A percentile compares a stretch with the other conserved stretches of the same genome.
phyloP scores from a whole-genome alignment of 2,329 filamentous ascomycete genomes.

The Diaporthe longicolla region DNA sequence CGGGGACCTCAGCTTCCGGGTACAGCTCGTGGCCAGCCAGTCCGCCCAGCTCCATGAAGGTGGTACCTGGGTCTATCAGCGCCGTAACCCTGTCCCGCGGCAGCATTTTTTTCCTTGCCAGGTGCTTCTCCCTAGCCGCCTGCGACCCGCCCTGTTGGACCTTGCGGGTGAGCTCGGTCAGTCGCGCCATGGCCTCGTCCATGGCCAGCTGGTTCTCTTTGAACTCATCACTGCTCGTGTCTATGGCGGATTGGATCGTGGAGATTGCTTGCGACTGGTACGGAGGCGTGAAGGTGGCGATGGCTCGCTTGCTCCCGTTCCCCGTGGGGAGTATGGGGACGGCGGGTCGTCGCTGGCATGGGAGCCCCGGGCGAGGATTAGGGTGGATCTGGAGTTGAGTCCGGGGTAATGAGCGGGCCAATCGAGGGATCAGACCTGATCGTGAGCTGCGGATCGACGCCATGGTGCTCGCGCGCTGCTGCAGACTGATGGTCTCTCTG shows the following conservation, averaged over 20 bases:
- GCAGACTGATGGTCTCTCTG: constrained; percentile 19
- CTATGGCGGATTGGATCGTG: constrained; percentile 80
- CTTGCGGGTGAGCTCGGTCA: constrained; percentile 78
- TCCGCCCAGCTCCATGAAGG: constrained; percentile 94
- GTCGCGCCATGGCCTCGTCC: constrained; percentile 76
- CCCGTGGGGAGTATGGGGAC: constrained; percentile 43
- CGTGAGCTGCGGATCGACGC: constrained; percentile 33
- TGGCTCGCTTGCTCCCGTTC: constrained; percentile 53
- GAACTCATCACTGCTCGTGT: constrained; percentile 83
- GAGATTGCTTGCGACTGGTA: constrained; percentile 89
- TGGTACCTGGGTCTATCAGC: constrained; percentile 88
- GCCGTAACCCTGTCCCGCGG: constrained; percentile 90
- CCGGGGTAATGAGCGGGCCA: constrained; percentile 41
- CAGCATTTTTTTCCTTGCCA: constrained; percentile 92
- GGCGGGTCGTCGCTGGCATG: constrained; percentile 41
- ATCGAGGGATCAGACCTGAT: constrained; percentile 27
- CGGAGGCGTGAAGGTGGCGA: constrained; percentile 84
- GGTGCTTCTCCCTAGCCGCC: constrained; percentile 89
- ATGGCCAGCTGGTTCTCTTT: constrained; percentile 85
- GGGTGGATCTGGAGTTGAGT: constrained; percentile 38
- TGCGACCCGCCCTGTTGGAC: constrained; percentile 83
- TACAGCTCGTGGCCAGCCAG: constrained; percentile 91
- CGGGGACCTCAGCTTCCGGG: constrained; percentile 86
- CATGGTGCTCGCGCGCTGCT: constrained; percentile 27
- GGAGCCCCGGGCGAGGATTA: constrained; percentile 30